Percentiles rank a stretch among this genome's conserved stretches.
These are phyloP conservation scores for Solanum hybrid DNA, from an alignment of 305 asterid genomes.

Conservation along the genomic window DNA sequence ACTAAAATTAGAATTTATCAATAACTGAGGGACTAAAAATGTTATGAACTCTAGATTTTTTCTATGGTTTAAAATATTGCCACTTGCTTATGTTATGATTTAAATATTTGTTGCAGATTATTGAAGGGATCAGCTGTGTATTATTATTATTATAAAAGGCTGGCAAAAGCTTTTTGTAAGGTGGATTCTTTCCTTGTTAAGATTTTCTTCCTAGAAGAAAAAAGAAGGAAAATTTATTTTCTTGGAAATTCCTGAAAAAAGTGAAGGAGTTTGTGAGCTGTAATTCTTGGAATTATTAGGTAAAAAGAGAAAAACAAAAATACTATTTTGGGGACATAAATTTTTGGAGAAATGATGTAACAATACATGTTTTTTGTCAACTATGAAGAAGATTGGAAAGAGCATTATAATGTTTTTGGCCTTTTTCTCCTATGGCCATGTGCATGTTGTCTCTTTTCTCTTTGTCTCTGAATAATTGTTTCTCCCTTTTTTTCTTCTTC, in stretches of 20 bases:
- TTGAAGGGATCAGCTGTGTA: conserved; percentile 31
- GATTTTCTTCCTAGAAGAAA: conserved; percentile 8
- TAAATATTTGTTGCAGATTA: conserved; percentile 51
- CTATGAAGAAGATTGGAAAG: conserved; percentile 17
- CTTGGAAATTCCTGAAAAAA: not conserved
- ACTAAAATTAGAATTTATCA: not conserved
- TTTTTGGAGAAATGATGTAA: conserved; percentile 6
- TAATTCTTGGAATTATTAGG: conserved; percentile 7
- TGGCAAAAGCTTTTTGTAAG: conserved; percentile 16
- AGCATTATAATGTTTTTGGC: conserved; percentile 28
- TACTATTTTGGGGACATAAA: conserved; percentile 3
- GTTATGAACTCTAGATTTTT: not conserved
- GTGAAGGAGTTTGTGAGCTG: not conserved
- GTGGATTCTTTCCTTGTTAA: conserved; percentile 17
- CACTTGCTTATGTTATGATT: conserved; percentile 4
- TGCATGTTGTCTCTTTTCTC: conserved; percentile 36
- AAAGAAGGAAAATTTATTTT: not conserved
- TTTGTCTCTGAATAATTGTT: conserved; percentile 24
- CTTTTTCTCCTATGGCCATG: conserved; percentile 38
- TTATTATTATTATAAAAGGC: conserved; percentile 3
- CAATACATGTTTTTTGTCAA: conserved; percentile 14
- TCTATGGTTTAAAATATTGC: not conserved
- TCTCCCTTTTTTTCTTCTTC: conserved; percentile 12
- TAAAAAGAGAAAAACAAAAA: not conserved
- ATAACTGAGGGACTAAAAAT: not conserved